Percentiles rank a stretch among this genome's conserved stretches.
Evolutionary conservation across 2,329 filamentous ascomycete genomes (phyloP).

Genomic region (Aspergillus sp.): DNA sequence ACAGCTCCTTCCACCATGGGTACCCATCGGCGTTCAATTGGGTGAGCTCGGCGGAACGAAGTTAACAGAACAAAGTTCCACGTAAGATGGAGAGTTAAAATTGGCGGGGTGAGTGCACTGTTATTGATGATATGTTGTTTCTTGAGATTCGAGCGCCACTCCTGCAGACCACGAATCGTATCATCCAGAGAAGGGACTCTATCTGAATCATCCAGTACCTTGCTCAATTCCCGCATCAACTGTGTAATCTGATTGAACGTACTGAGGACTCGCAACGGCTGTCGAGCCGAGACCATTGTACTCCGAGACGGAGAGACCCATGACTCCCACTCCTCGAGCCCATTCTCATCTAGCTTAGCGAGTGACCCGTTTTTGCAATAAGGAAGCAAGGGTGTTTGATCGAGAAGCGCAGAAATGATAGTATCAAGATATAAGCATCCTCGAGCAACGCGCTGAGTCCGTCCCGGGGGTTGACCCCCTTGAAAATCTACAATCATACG

Average conservation of each 20-base stretch:
- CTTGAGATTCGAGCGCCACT: too few species aligned
- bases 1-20: neutral
- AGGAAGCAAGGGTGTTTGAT: conserved; percentile 5
- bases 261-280: conserved; percentile 8
- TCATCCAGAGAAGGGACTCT: too few species aligned
- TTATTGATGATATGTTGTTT: too few species aligned
- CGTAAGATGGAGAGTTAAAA: conserved; percentile 10
- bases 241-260: conserved; percentile 9
- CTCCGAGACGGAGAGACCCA: conserved; percentile 5
- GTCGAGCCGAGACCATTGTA: neutral
- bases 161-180: too few species aligned
- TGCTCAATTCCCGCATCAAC: conserved; percentile 7
- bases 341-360: conserved; percentile 9
- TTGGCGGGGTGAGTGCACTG: conserved; percentile 5
- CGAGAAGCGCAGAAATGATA: conserved; percentile 8
- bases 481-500: conserved; percentile 4
- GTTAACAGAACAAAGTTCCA: conserved; percentile 8
- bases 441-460: conserved; percentile 8
- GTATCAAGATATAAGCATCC: conserved; percentile 13
- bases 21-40: too few species aligned
- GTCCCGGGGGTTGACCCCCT: neutral
- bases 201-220: neutral
- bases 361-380: conserved; percentile 4
- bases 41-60: conserved; percentile 1
- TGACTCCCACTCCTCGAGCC: conserved; percentile 14